Evolutionary conservation across 2,329 filamentous ascomycete species (phyloP), one percentile per base, ranked within the genome.

Genomic region (Neoscytalidium dimidiatum): DNA sequence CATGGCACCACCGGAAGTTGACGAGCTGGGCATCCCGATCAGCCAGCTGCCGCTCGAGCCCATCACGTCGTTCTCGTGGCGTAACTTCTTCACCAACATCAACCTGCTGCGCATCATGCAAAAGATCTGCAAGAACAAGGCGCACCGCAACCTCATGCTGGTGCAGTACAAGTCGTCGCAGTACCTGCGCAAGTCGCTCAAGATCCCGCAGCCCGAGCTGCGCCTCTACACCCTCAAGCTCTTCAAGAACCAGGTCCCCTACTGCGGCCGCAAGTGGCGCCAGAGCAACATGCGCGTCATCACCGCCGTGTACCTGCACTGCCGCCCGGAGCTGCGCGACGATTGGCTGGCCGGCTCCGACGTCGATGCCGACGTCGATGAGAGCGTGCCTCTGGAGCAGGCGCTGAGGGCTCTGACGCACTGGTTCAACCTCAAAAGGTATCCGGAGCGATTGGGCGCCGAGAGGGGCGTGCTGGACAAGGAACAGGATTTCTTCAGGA

Each of bases 241-340:
- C 0, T 98, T 98, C 88, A 99, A 99, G 79, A 95, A 93, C 67
- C 95, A 99, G 78, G 95, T 99, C 4, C 95, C 95, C 0, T 99
- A 97, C 82, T 98, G 94, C 77, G 94, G 95, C 23, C 90, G 95
- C 48, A 99, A 99, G 81, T 99, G 95, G 95, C 89, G 95, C 14
- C 95, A 98, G 80, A 89, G 89, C 71, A 98, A 99, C 78, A 99
- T 99, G 95, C 91, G 94, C 64, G 94, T 98, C 73, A 99, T 99
- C 74, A 99, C 95, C 0, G 93, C 94, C 3, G 92, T 99, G 1
- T 99, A 97, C 77, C 83, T 99, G 56, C 92, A 97, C 79, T 97
- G 94, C 74, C 86, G 93, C 7, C 94, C 94, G 0, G 94, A 98
- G 76, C 84, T 99, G 51, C 86, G 94, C 31, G 95, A 99, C 74